Evolutionary conservation across 495 filamentous ascomycete genomes (phyloP).

Genomic region (Penicillium psychrofluorescens): DNA sequence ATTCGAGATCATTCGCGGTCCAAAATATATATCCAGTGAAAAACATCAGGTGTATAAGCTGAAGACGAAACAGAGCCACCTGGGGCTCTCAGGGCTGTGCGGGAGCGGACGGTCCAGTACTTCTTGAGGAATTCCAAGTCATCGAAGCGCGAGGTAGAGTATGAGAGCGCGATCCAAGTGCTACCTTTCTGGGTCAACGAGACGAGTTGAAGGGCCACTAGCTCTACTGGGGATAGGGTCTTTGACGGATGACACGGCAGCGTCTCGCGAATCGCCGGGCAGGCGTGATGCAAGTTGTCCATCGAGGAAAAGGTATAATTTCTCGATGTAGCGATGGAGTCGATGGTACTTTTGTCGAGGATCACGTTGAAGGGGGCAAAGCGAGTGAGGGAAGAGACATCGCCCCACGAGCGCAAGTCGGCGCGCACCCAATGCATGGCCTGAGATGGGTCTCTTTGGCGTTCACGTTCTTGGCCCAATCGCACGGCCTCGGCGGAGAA

Average conservation of each 20-base stretch:
- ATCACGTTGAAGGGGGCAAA: slow-evolving; percentile 33
- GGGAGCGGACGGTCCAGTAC: slow-evolving; percentile 29
- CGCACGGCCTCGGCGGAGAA: slow-evolving; percentile 39
- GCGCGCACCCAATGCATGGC: slow-evolving; percentile 32
- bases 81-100: slow-evolving; percentile 31
- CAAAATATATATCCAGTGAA: slow-evolving; percentile 37
- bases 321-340: slow-evolving; percentile 30
- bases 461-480: slow-evolving; percentile 21
- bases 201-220: slow-evolving; percentile 29
- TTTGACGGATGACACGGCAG: slow-evolving; percentile 1
- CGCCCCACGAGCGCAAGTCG: slow-evolving; percentile 29
- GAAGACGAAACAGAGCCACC: slow-evolving; percentile 23
- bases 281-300: slow-evolving; percentile 7
- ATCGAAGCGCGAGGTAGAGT: slow-evolving; percentile 32
- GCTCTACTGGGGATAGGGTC: slow-evolving; percentile 26
- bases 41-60: slow-evolving; percentile 28
- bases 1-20: slow-evolving; percentile 18
- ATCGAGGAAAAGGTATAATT: slow-evolving; percentile 7
- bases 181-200: slow-evolving; percentile 23
- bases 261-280: slow-evolving; percentile 17
- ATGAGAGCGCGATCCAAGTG: slow-evolving; percentile 31
- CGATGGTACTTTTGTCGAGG: slow-evolving; percentile 38
- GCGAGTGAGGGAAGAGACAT: slow-evolving; percentile 15
- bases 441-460: slow-evolving; percentile 5
- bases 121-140: slow-evolving; percentile 9